phyloP scores from a whole-genome alignment of 768 basidiomycete genomes.

The Collybia sp. region DNA sequence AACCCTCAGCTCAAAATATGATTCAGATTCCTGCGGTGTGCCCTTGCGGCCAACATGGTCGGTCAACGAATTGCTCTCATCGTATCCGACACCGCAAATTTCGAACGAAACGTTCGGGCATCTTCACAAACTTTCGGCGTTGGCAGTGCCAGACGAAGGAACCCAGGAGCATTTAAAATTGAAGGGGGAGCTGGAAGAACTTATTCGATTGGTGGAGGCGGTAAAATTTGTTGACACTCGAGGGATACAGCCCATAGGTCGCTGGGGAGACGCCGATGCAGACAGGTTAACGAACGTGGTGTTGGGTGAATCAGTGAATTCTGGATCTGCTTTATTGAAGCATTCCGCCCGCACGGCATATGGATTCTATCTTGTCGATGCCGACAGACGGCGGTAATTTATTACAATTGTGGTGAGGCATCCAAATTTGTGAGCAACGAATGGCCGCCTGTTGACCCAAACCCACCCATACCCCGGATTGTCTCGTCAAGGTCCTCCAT shows the following conservation, averaged over 20 bases:
- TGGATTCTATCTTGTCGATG: constrained; percentile 63
- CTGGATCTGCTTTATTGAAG: constrained; percentile 42
- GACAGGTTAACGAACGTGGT: constrained; percentile 13
- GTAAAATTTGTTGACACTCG: constrained; percentile 58
- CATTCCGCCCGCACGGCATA: constrained; percentile 46
- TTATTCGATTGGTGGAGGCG: constrained; percentile 76
- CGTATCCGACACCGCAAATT: constrained; percentile 67
- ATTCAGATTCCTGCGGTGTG: constrained; percentile 57
- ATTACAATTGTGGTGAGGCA: not conserved
- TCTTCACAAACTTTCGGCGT: constrained; percentile 70
- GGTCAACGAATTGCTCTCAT: constrained; percentile 68
- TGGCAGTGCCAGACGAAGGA: constrained; percentile 58
- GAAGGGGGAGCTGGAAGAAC: constrained; percentile 60
- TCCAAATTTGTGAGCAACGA: constrained; percentile 28
- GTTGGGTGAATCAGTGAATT: constrained; percentile 6
- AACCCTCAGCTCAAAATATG: constrained; percentile 6
- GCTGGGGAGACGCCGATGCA: constrained; percentile 35
- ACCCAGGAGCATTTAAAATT: constrained; percentile 47
- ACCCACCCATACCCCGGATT: constrained; percentile 77
- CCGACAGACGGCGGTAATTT: constrained; percentile 27
- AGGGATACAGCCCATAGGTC: constrained; percentile 23
- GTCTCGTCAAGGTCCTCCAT: constrained; percentile 81
- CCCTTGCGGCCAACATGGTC: constrained; percentile 76
- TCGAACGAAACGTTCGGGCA: constrained; percentile 51
- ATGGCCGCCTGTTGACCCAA: constrained; percentile 94